These are phyloP conservation scores for Monilinia fructigena DNA, from an alignment of 2,329 filamentous ascomycete genomes.

Conservation along the genomic window DNA sequence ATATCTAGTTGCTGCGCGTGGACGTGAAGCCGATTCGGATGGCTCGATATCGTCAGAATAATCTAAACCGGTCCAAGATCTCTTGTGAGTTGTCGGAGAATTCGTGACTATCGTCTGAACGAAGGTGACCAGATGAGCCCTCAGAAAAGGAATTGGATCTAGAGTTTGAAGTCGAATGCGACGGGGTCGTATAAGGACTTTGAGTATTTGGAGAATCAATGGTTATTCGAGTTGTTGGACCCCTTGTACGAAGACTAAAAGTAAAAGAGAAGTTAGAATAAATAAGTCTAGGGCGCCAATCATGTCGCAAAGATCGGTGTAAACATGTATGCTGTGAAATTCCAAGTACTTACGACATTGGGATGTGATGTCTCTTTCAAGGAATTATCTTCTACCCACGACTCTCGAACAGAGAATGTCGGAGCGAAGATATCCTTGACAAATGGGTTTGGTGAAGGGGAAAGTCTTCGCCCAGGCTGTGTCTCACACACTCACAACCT, in stretches of 20 bases:
- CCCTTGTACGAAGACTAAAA: conserved; percentile 8
- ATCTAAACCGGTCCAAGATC: conserved; percentile 39
- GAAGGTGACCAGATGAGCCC: conserved; percentile 37
- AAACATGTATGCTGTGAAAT: conserved; percentile 12
- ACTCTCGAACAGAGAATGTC: conserved; percentile 40
- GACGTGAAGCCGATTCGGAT: conserved; percentile 56
- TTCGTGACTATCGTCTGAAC: conserved; percentile 42
- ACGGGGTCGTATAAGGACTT: conserved; percentile 28
- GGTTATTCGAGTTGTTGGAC: conserved; percentile 28
- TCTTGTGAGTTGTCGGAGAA: conserved; percentile 43
- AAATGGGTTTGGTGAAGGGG: conserved; percentile 28
- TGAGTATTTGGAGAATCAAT: conserved; percentile 29
- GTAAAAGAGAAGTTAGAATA: conserved; percentile 6
- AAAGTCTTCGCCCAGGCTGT: conserved; percentile 15
- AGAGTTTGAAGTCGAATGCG: conserved; percentile 35
- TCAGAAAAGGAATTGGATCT: conserved; percentile 36
- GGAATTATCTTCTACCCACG: conserved; percentile 39
- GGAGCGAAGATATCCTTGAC: conserved; percentile 38
- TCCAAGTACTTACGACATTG: conserved; percentile 30
- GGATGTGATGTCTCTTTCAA: conserved; percentile 28
- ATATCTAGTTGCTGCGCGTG: conserved; percentile 34
- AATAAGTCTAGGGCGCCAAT: conserved; percentile 6
- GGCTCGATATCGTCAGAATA: conserved; percentile 54
- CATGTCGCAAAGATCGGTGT: conserved; percentile 6
- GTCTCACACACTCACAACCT: conserved; percentile 11